Conservation (phyloP, 805 yeast genomes). For the Teunomyces aglyptinius region DNA sequence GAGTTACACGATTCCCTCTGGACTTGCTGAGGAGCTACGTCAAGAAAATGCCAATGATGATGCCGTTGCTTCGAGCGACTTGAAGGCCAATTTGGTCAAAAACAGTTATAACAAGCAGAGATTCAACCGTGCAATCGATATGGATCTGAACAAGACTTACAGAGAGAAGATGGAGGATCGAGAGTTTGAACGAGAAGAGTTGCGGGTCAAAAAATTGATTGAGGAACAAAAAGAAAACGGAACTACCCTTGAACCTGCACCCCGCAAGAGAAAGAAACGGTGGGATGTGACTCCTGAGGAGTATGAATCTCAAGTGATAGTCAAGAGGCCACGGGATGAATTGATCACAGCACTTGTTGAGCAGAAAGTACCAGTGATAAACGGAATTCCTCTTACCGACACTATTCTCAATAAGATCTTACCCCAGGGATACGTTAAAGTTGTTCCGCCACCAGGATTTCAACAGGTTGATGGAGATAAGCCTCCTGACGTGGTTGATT, state of each 20-base stretch:
- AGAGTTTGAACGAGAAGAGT: constrained; percentile 39
- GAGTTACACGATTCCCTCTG: constrained; percentile 29
- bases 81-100: constrained; percentile 16
- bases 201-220: constrained; percentile 21
- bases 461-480: constrained; percentile 22
- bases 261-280: constrained; percentile 32
- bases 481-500: constrained; percentile 42
- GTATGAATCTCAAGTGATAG: constrained; percentile 14
- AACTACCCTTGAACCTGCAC: not conserved
- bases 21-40: constrained; percentile 24
- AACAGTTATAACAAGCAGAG: constrained; percentile 31
- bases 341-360: constrained; percentile 11
- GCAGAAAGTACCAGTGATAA: constrained; percentile 24
- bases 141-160: constrained; percentile 29
- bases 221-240: constrained; percentile 16
- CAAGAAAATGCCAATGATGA: constrained; percentile 21
- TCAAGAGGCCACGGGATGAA: not conserved
- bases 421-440: constrained; percentile 51
- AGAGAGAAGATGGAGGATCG: constrained; percentile 42
- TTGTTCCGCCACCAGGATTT: constrained; percentile 44
- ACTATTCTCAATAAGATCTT: constrained; percentile 47
- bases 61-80: constrained; percentile 11
- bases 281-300: constrained; percentile 47
- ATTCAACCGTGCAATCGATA: constrained; percentile 22
- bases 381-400: constrained; percentile 40